Base-by-base conservation (phyloP, 139 green algal species). In the Chlorella sorokiniana region DNA sequence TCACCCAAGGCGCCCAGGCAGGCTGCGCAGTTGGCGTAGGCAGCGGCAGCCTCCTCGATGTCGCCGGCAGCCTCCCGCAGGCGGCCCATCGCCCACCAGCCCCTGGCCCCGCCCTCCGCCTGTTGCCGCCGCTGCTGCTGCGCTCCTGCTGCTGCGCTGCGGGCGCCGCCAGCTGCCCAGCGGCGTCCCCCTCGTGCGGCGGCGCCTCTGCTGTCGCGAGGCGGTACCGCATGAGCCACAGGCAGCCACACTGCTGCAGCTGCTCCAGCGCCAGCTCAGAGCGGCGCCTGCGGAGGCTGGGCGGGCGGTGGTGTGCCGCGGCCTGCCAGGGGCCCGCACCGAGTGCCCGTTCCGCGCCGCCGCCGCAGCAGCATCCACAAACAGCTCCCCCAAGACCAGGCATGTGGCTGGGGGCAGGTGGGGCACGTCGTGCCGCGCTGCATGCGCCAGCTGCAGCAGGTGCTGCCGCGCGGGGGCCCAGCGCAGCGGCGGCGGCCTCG, bases 301-400 rank as follows among this genome's bases (percentile, higher is more conserved):
- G 33, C 4, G 23, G 35, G 51, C 25, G 25, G 9, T 48, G 52
- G 5, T 31, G 37, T 33, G 22, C 48, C 35, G 38, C 37, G 41
- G 51, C 48, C n/a, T 48, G 64, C 33, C 64, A 48, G 33, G 8
- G 14, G 7, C 22, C n/a, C 10, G 10, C 56, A n/a, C 18, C n/a
- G 16, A 1, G 23, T 14, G 71, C 71, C 33, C 38, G 25, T 31
- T 68, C 25, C 69, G 37, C 0, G 51, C 51, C 25, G 73, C 73
- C 11, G 59, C 75, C 6, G 31, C 75, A 16, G 59, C 59, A 7
- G 75, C 75, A 56, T 71, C 59, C 25, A 31, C 38, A 40, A 62
- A 71, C 41, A 81, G 59, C 41, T 81, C 75, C 6, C 59, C 75
- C 42, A 81, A 59, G 31, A 81, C 59, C n/a, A 81, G 59, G 75